Base-by-base conservation (phyloP, 768 basidiomycete genomes). In the Chalciporus piperatus region DNA sequence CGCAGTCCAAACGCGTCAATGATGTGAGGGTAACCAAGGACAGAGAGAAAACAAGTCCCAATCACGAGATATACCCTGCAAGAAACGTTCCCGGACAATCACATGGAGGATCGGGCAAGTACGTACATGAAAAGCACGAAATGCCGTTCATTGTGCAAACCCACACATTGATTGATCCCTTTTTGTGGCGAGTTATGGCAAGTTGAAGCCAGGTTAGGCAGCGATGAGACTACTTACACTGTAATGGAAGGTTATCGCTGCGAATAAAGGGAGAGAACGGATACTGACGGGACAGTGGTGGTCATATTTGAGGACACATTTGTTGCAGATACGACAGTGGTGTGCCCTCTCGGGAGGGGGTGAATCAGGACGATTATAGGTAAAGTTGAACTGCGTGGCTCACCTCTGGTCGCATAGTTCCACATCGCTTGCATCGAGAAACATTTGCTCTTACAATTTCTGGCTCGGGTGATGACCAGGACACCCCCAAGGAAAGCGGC, bases 111-210 rank as follows among this genome's bases (percentile, higher is more conserved):
- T 25, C 9, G 6, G 35, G 30, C 4, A 9, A 45, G 7, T 7
- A 71, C 85, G 49, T 56, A 91, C 92, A 98, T 87, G 78, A 98
- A 99, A 42, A 98, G 73, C 35, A 96, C 79, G 61, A 99, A 99
- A 71, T 98, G 93, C 0, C 96, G 84, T 65, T 98, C 95, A 60
- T 98, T 99, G 65, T 96, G 78, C 7, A 98, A 68, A 11, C 96
- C 96, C 40, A 99, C 96, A 65, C 96, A 98, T 81, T 93, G 92
- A 68, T 98, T 98, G 45, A 98, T 83, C 94, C 94, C 92, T 94
- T 16, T 22, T 16, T 22, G 20, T 20, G 9, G 5, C 6, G 10
- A 63, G 40, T 43, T 20, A 13, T 33, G 20, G 40, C 32, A 25
- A n/a, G 37, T 48, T 19, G 47, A 45, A 22, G 5, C 14, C 22